Conservation (phyloP, 768 basidiomycete species). For the Galerina sulciceps region DNA sequence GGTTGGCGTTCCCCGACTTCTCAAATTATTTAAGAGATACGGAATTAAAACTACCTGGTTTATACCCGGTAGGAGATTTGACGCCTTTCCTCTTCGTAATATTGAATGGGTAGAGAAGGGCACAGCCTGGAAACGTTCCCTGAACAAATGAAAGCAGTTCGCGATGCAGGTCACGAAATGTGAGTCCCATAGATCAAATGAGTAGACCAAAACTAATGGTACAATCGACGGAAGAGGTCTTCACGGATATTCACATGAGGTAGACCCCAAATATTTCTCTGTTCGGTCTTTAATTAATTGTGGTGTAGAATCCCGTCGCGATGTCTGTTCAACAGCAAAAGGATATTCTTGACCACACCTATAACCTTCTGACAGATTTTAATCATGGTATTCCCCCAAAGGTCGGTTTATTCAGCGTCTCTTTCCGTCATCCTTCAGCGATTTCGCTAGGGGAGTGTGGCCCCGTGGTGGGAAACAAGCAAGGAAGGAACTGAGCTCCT, state of each 20-base stretch:
- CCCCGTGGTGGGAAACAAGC: slow-evolving; percentile 83
- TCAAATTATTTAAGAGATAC: slow-evolving; percentile 76
- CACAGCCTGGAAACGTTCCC: slow-evolving; percentile 81
- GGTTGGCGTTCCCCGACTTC: slow-evolving; percentile 67
- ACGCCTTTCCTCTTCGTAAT: not conserved
- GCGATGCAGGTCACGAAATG: slow-evolving; percentile 79
- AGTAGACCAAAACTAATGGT: not conserved
- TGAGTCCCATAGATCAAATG: slow-evolving; percentile 21
- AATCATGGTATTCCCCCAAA: slow-evolving; percentile 62
- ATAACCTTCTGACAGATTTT: slow-evolving; percentile 66
- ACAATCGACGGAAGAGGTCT: slow-evolving; percentile 46
- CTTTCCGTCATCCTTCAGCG: not conserved
- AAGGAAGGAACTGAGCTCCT: slow-evolving; percentile 67
- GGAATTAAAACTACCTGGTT: slow-evolving; percentile 75
- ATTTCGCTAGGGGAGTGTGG: slow-evolving; percentile 53
- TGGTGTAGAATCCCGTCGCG: slow-evolving; percentile 57
- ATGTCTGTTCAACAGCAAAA: slow-evolving; percentile 71
- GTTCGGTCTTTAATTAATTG: not conserved
- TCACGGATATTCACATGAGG: slow-evolving; percentile 77
- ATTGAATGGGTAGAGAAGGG: slow-evolving; percentile 34
- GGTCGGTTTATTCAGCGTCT: slow-evolving; percentile 17
- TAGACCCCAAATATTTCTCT: slow-evolving; percentile 14
- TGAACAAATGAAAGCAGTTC: slow-evolving; percentile 66
- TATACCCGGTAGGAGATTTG: slow-evolving; percentile 57
- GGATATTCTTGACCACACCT: slow-evolving; percentile 70